Percentiles rank a stretch among this genome's conserved stretches.
These are phyloP conservation scores for Periconia digitata DNA, from an alignment of 2,329 filamentous ascomycete genomes.

Conservation along the genomic window DNA sequence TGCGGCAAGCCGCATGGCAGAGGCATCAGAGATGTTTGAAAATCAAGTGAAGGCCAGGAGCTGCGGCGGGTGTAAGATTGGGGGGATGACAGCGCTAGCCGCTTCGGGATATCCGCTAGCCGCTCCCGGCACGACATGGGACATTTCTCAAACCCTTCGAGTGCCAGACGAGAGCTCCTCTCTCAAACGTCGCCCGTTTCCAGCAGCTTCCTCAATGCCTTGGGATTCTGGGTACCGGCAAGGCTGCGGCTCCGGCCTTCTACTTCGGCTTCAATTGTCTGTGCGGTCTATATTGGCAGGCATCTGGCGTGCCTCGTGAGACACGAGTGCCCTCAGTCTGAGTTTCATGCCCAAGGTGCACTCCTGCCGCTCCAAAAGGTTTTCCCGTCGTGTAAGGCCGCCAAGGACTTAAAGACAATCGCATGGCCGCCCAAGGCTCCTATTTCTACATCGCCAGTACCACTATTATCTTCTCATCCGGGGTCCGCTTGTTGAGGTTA, in stretches of 20 bases:
- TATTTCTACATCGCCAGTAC: constrained; percentile 35
- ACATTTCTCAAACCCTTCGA: constrained; percentile 23
- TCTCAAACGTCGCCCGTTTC: constrained; percentile 41
- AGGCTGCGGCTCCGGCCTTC: constrained; percentile 30
- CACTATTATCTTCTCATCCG: constrained; percentile 29
- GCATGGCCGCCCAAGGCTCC: constrained; percentile 29
- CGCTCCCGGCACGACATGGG: constrained; percentile 19
- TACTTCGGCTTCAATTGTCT: constrained; percentile 26
- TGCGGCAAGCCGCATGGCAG: constrained; percentile 25
- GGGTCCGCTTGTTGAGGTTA: constrained; percentile 40
- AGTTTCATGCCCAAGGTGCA: constrained; percentile 43
- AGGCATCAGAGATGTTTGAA: constrained; percentile 39
- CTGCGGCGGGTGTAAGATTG: constrained; percentile 24
- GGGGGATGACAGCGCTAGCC: constrained; percentile 12
- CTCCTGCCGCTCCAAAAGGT: constrained; percentile 30
- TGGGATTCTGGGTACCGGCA: constrained; percentile 20
- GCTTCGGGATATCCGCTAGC: too few species aligned
- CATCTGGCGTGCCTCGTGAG: constrained; percentile 36
- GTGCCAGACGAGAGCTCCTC: constrained; percentile 26
- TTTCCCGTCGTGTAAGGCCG: constrained; percentile 24
- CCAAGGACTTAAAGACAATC: constrained; percentile 40
- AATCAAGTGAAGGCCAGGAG: constrained; percentile 18
- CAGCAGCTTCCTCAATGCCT: constrained; percentile 37
- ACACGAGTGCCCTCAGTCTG: constrained; percentile 42
- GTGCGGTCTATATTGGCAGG: constrained; percentile 29